A percentile compares a stretch with the other conserved stretches of the same genome.
Evolutionary conservation across 768 basidiomycete genomes (phyloP).

Genomic region (Tephrocybe sp.): DNA sequence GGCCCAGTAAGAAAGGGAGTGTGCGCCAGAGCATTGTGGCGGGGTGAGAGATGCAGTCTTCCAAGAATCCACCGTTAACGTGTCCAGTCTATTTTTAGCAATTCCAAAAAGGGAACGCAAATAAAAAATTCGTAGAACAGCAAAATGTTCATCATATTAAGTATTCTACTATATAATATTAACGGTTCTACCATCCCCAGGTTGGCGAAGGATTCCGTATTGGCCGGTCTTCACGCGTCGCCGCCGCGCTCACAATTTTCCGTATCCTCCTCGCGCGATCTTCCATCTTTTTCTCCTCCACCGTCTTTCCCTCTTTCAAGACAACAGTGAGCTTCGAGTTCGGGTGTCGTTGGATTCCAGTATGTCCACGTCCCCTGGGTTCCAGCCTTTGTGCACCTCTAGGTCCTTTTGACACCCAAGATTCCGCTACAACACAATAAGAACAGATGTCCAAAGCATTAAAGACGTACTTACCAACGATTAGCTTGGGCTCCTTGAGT

Average conservation of each 20-base stretch:
- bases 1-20: slow-evolving; percentile 45
- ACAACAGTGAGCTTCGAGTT: slow-evolving; percentile 75
- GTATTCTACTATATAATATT: slow-evolving; percentile 10
- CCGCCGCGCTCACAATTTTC: slow-evolving; percentile 77
- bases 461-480: slow-evolving; percentile 69
- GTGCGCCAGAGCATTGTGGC: slow-evolving; percentile 43
- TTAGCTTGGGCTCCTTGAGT: slow-evolving; percentile 66
- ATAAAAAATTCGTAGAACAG: not conserved
- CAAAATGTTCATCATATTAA: slow-evolving; percentile 8
- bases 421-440: slow-evolving; percentile 59
- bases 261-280: slow-evolving; percentile 68
- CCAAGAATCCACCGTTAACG: slow-evolving; percentile 36
- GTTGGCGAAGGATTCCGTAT: slow-evolving; percentile 68
- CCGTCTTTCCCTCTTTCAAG: slow-evolving; percentile 79
- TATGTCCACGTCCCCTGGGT: slow-evolving; percentile 79
- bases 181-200: slow-evolving; percentile 74
- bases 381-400: slow-evolving; percentile 67
- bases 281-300: slow-evolving; percentile 63
- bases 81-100: slow-evolving; percentile 28
- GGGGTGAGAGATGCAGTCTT: slow-evolving; percentile 8
- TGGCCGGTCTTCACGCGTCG: slow-evolving; percentile 78
- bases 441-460: not conserved
- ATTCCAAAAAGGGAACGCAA: slow-evolving; percentile 4
- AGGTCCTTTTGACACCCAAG: slow-evolving; percentile 91
- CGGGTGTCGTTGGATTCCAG: slow-evolving; percentile 75